These are phyloP conservation scores for Penicillium nordicum DNA, from an alignment of 2,329 filamentous ascomycete genomes.

Conservation along the genomic window DNA sequence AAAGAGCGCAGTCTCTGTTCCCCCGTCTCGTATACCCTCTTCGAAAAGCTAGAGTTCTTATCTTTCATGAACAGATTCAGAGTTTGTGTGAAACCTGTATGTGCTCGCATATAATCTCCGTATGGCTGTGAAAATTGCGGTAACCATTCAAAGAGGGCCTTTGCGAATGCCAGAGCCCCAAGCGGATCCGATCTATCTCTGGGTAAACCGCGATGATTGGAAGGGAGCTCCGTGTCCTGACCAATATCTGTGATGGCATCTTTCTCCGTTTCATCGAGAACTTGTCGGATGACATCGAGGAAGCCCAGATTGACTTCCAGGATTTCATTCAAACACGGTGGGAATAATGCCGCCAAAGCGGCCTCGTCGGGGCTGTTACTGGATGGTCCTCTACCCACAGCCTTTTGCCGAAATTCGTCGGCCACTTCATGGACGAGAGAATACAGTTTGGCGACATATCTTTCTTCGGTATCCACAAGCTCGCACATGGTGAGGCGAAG, in stretches of 20 bases:
- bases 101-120: slow-evolving; percentile 86
- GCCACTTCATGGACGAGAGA: slow-evolving; percentile 79
- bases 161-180: slow-evolving; percentile 74
- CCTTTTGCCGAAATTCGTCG: slow-evolving; percentile 71
- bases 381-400: slow-evolving; percentile 54
- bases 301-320: slow-evolving; percentile 78
- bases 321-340: slow-evolving; percentile 74
- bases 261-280: slow-evolving; percentile 80
- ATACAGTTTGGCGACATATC: slow-evolving; percentile 84
- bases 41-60: slow-evolving; percentile 76
- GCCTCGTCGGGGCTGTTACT: slow-evolving; percentile 70
- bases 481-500: slow-evolving; percentile 86
- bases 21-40: slow-evolving; percentile 74
- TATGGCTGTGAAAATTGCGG: slow-evolving; percentile 89
- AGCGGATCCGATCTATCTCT: slow-evolving; percentile 63
- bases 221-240: slow-evolving; percentile 48
- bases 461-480: slow-evolving; percentile 86
- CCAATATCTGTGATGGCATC: slow-evolving; percentile 76
- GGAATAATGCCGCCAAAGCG: slow-evolving; percentile 75
- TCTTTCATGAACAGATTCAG: slow-evolving; percentile 74
- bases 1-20: slow-evolving; percentile 88
- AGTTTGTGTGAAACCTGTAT: slow-evolving; percentile 78
- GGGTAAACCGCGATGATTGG: slow-evolving; percentile 42
- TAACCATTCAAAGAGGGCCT: slow-evolving; percentile 83
- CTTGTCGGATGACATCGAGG: slow-evolving; percentile 67